These are phyloP conservation scores for Cryptosporidium meleagridis DNA, from an alignment of 169 alveolate species.

Conservation along the genomic window DNA sequence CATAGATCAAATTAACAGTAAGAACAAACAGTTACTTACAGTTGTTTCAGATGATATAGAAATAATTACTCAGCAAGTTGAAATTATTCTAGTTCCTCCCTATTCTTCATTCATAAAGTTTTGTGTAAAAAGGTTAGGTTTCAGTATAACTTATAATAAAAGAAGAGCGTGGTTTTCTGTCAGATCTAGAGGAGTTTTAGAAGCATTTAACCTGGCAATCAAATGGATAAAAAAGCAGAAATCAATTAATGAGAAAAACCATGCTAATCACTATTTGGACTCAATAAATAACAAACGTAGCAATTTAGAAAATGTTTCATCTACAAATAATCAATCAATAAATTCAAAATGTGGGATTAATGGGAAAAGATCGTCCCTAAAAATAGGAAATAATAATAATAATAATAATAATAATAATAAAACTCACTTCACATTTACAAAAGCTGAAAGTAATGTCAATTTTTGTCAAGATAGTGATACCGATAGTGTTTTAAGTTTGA, in stretches of 20 bases:
- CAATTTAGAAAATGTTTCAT: not conserved
- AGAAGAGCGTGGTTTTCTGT: conserved; percentile 75
- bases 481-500: conserved; percentile 52
- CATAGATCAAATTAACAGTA: conserved; percentile 3
- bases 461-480: conserved; percentile 54
- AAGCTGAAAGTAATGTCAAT: not conserved
- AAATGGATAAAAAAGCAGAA: conserved; percentile 68
- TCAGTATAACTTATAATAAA: conserved; percentile 58
- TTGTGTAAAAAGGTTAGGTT: conserved; percentile 65
- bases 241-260: not conserved
- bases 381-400: not conserved
- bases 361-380: conserved; percentile 1
- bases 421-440: not conserved
- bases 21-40: conserved; percentile 9
- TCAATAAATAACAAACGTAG: not conserved
- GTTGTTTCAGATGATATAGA: conserved; percentile 12
- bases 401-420: not conserved
- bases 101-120: conserved; percentile 55
- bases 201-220: conserved; percentile 68
- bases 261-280: not conserved
- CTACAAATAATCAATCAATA: not conserved
- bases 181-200: conserved; percentile 65
- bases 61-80: conserved; percentile 61
- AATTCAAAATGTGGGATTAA: conserved; percentile 2
- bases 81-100: conserved; percentile 58